Base-by-base conservation (phyloP, 129 eudicot species). In the Arctium minus region DNA sequence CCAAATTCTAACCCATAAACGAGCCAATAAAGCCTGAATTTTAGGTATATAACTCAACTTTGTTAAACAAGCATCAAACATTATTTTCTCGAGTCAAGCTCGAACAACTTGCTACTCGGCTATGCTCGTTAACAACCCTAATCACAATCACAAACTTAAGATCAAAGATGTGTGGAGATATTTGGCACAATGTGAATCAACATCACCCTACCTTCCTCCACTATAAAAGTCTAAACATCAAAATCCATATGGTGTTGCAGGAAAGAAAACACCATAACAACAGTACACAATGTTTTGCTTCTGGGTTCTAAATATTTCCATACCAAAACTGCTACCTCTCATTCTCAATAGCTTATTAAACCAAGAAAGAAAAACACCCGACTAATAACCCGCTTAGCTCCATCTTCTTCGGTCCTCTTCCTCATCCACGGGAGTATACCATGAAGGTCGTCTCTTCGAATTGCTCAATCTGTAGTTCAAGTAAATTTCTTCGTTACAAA, bases 321-420 rank as follows among this genome's bases (percentile, higher is more conserved):
- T 38, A 72, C 38, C 80, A 82, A 74, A 74, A 65, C 68, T 39
- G 80, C 60, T 81, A 35, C 56, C 18, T 73, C 67, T 74, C 74
- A 77, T 81, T 40, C 75, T 80, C 40, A 72, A 80, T 32, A 81
- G 30, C 79, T 83, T 83, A 83, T 76, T 83, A 70, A 77, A 75
- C 60, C 77, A 46, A 56, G 46, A 72, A 84, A 42, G 15, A 42
- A 68, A 69, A 70, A 69, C 12, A 29, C 32, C 35, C 13, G 35
- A 69, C 68, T 17, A 44, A 44, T 8, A 17, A 50, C 4, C n/a
- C 27, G 32, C 32, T 22, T 4, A 92, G 88, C 98, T 89, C 98
- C 98, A 95, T 82, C 98, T 88, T 75, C 98, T 84, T 76, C 89
- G 81, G 71, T 92, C 98, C 83, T 95, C 98, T 78, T 92, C 98